A percentile compares a stretch with the other conserved stretches of the same genome.
These are phyloP conservation scores for Kalanchoe fedtschenkoi DNA, from an alignment of 164 flowering plant genomes.

Conservation along the genomic window DNA sequence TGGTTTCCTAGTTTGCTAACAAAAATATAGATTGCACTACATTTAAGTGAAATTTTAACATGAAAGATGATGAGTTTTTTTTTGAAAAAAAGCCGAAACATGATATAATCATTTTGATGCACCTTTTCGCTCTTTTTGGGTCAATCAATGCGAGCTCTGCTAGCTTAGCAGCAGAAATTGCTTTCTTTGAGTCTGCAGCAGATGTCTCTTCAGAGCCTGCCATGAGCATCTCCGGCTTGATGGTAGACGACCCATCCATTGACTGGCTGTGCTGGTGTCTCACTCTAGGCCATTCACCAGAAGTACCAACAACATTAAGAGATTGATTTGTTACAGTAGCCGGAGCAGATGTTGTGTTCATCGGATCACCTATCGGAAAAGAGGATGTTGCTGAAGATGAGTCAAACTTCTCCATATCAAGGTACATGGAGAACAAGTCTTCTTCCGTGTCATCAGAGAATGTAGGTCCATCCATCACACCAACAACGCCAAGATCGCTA, in stretches of 20 bases:
- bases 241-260: constrained; percentile 86
- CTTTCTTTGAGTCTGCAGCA: constrained; percentile 67
- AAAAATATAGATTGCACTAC: background rate
- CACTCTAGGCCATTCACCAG: constrained; percentile 57
- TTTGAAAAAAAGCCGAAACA: background rate
- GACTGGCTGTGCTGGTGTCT: constrained; percentile 97
- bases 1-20: no score
- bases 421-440: constrained; percentile 77
- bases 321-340: constrained; percentile 5
- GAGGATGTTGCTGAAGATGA: constrained; percentile 51
- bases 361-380: constrained; percentile 42
- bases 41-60: background rate
- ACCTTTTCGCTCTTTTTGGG: constrained; percentile 98
- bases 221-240: constrained; percentile 75
- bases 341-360: constrained; percentile 15
- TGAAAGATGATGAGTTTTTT: background rate
- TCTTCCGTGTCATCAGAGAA: constrained; percentile 93
- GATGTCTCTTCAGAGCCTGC: constrained; percentile 55
- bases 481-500: constrained; percentile 88
- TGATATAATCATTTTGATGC: background rate
- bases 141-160: constrained; percentile 93
- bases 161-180: constrained; percentile 88
- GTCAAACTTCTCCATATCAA: constrained; percentile 84
- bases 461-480: constrained; percentile 69
- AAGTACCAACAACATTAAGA: constrained; percentile 18